Conservation (phyloP, 768 basidiomycete species). For the Suillus variegatus region DNA sequence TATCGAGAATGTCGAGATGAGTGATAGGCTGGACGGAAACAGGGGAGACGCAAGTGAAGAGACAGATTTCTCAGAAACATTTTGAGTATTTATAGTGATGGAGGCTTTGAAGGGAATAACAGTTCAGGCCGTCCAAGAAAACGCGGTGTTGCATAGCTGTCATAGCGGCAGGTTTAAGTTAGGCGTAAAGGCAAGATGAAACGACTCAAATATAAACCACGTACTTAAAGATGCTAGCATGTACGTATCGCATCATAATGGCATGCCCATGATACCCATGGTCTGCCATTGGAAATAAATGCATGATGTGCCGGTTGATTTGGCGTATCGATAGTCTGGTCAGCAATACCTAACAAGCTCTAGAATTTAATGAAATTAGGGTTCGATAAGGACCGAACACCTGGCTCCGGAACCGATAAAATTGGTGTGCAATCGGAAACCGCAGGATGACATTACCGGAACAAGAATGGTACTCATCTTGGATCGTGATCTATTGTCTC, state of each 20-base stretch:
- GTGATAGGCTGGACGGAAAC: conserved; percentile 21
- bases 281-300: too few relatives aligned
- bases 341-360: background rate
- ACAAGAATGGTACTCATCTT: background rate
- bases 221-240: background rate
- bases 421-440: background rate
- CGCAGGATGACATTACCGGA: background rate
- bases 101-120: background rate
- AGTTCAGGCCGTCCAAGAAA: background rate
- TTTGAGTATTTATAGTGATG: conserved; percentile 25
- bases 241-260: background rate
- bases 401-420: background rate
- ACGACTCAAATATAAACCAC: background rate
- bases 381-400: background rate
- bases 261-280: background rate
- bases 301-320: background rate
- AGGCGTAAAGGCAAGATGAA: background rate
- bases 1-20: background rate
- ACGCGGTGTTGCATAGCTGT: background rate
- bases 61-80: conserved; percentile 20
- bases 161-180: background rate
- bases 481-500: background rate
- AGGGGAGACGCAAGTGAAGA: conserved; percentile 4
- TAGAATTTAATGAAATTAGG: background rate
- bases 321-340: background rate